These are phyloP conservation scores for Plectosphaerella sp. DNA, from an alignment of 2,329 filamentous ascomycete species.

Conservation along the genomic window DNA sequence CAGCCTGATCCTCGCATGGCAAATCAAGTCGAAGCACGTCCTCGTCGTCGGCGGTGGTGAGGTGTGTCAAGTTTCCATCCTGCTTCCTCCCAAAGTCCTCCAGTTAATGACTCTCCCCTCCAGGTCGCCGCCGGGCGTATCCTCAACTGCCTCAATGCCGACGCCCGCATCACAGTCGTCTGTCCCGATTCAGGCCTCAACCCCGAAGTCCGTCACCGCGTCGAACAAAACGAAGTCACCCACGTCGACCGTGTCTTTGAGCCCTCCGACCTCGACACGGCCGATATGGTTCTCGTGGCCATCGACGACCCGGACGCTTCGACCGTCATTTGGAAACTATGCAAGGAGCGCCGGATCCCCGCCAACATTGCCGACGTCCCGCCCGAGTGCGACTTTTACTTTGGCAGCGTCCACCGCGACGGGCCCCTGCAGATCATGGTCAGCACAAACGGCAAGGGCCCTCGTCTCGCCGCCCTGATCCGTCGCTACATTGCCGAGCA, in stretches of 20 bases:
- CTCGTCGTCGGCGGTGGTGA: conserved; percentile 95
- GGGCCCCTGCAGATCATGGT: conserved; percentile 98
- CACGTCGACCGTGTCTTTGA: conserved; percentile 83
- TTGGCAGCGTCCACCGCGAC: conserved; percentile 91
- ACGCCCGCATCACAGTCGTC: conserved; percentile 83
- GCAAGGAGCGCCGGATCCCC: conserved; percentile 76
- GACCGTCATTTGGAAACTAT: conserved; percentile 85
- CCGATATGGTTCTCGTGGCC: conserved; percentile 86
- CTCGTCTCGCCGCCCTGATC: conserved; percentile 82
- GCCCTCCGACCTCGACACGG: conserved; percentile 76
- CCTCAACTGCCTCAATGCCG: conserved; percentile 89
- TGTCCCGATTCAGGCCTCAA: conserved; percentile 78
- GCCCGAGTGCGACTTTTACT: conserved; percentile 97
- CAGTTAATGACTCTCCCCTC: background rate
- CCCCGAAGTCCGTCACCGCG: conserved; percentile 79
- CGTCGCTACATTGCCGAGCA: conserved; percentile 72
- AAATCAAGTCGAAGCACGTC: conserved; percentile 82
- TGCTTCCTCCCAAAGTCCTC: background rate
- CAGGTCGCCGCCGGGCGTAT: conserved; percentile 96
- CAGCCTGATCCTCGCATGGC: conserved; percentile 93
- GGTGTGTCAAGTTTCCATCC: conserved; percentile 45
- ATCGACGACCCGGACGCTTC: conserved; percentile 93
- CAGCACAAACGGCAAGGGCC: conserved; percentile 95
- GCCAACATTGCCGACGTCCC: conserved; percentile 98
- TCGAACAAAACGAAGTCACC: conserved; percentile 69